Evolutionary conservation across 768 basidiomycete species (phyloP), one percentile per base, ranked within the genome.

Genomic region (Pleurotus citrinopileatus): DNA sequence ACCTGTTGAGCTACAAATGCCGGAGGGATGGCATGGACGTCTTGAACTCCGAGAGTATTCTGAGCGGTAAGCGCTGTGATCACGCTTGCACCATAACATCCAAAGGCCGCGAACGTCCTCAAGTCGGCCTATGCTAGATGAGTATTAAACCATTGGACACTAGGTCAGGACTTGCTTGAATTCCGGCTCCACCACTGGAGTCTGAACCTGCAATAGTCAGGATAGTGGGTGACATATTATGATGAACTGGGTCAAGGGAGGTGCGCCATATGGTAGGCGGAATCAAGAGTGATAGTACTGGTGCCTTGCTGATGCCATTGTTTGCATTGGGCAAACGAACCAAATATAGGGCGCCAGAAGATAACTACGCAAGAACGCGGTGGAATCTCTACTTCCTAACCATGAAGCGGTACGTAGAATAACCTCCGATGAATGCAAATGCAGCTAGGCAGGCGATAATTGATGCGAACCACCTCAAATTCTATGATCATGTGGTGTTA

Each of bases 41-140:
- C 87, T 55, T 91, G 84, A 0, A 97, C 93, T 2, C 90, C 94
- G 2, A 67, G 76, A 0, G 93, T 95, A 67, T 95, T 97, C 66
- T 97, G 94, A 0, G 94, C 90, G 0, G 91, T 94, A 42, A 96
- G 65, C 0, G 91, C 94, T 1, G 94, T 95, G 50, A 95, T 70
- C 6, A 83, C 91, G 56, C 85, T 89, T 12, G 87, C 76, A 12
- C 91, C 94, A 62, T 91, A 95, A 62, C 89, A 89, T 25, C 76
- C 78, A 25, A 86, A 79, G 0, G 90, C 86, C 3, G 89, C 83
- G 60, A 94, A 88, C 1, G 92, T 87, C 68, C 89, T 92, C 25
- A 96, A 73, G 67, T 96, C 94, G 7, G 91, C 94, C 87, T 94
- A 28, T 5, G 55, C 53, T 34, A 29, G 42, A 47, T 32, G 22